phyloP scores from a whole-genome alignment of 441 rosid genomes.

The Jatropha podagrica region DNA sequence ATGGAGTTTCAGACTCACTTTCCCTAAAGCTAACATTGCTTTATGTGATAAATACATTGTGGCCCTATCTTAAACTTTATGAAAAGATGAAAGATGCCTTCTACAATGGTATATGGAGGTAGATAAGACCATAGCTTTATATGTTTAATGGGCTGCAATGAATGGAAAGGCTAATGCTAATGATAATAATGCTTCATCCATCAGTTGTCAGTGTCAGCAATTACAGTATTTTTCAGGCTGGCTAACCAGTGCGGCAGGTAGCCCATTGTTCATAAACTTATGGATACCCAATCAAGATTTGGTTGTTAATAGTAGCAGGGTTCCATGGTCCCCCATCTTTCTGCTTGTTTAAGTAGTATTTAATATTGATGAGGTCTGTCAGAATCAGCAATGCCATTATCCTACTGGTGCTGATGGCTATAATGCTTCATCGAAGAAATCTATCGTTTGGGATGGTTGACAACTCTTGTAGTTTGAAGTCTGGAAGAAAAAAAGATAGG shows the following conservation, averaged over 20 bases:
- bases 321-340: background rate
- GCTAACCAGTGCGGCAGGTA: background rate
- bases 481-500: background rate
- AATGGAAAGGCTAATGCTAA: background rate
- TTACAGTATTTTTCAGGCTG: background rate
- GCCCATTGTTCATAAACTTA: background rate
- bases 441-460: background rate
- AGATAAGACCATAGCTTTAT: background rate
- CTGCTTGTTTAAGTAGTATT: background rate
- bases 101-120: background rate
- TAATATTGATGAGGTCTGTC: background rate
- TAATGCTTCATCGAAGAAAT: background rate
- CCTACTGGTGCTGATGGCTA: background rate
- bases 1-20: background rate
- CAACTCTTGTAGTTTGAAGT: background rate
- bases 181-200: background rate
- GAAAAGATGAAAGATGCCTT: conserved; percentile 2
- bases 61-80: background rate
- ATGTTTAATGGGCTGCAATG: background rate
- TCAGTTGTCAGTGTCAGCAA: conserved; percentile 2
- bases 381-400: background rate
- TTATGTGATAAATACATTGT: background rate
- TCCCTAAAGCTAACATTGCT: background rate
- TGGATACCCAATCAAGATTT: background rate
- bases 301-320: background rate